Evolutionary conservation across 129 eudicot species (phyloP), one percentile per base, ranked within the genome.

Genomic region (Tagetes patula): DNA sequence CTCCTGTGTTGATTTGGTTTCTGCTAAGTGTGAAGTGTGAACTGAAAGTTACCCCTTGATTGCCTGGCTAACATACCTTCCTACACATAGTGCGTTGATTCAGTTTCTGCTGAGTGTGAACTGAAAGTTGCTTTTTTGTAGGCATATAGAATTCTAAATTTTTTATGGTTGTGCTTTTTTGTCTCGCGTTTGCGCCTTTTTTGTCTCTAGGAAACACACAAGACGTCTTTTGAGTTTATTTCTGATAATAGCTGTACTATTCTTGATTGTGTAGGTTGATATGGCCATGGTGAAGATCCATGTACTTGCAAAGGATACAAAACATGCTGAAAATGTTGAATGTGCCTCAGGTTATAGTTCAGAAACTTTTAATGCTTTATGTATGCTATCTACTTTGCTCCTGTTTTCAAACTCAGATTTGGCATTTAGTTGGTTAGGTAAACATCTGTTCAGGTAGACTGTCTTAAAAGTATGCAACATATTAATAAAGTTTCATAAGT

Each of bases 331-430:
- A 52, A 65, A 38, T 72, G 75, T 46, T 68, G 69, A 46, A 43
- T 68, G 70, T 33, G 62, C 78, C 72, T 82, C 89, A 82, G 92
- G 96, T 89, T 72, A 48, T 85, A 76, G 60, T 53, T 3, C n/a
- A 36, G 45, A 67, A 58, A 3, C 40, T 76, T 65, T 13, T 30
- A 52, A 5, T 67, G 45, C 59, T 54, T 46, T n/a, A 59, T 20
- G 1, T 32, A 46, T 46, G 14, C 13, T 13, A 3, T 68, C 37
- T 66, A 42, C 8, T 39, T 30, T 42, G 37, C 38, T 27, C 43
- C 38, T 66, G 33, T 42, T 66, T 3, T 43, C 20, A 2, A 34
- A 1, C 34, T 60, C 8, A 1, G 43, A 34, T 60, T 34, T 60
- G 41, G 66, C 43, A 60, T 36, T 33, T 58, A 58, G 64, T 31